Conservation (phyloP, 495 filamentous ascomycete species). For the Glonium stellatum region DNA sequence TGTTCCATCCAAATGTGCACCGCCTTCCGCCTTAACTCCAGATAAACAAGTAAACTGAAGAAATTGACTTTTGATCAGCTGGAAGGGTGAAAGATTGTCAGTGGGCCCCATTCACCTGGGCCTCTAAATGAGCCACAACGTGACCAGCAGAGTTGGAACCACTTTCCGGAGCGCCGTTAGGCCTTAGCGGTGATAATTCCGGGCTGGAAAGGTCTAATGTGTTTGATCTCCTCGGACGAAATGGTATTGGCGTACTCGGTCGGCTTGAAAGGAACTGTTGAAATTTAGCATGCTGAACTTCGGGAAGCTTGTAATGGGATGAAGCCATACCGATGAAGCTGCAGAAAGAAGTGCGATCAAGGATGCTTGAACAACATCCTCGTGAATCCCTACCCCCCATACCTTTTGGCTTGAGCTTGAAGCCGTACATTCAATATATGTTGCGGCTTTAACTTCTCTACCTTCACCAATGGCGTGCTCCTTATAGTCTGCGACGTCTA, state of each 20-base stretch:
- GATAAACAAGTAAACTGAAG: not conserved
- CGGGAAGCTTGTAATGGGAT: not conserved
- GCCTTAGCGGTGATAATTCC: slow-evolving; percentile 10
- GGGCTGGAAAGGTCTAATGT: slow-evolving; percentile 26
- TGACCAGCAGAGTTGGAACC: slow-evolving; percentile 11
- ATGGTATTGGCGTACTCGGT: slow-evolving; percentile 48
- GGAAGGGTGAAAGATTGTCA: not conserved
- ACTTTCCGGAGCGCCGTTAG: slow-evolving; percentile 3
- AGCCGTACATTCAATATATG: slow-evolving; percentile 85
- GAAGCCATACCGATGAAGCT: slow-evolving; percentile 70
- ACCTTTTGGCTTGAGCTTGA: slow-evolving; percentile 63
- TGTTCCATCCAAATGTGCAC: not conserved
- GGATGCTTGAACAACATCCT: slow-evolving; percentile 88
- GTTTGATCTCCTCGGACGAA: slow-evolving; percentile 38
- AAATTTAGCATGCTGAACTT: slow-evolving; percentile 5
- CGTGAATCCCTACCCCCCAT: slow-evolving; percentile 94
- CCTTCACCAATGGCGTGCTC: slow-evolving; percentile 86
- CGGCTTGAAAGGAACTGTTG: slow-evolving; percentile 53
- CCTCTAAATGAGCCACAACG: slow-evolving; percentile 21
- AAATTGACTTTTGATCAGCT: not conserved
- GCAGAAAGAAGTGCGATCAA: slow-evolving; percentile 84
- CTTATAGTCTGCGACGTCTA: slow-evolving; percentile 93
- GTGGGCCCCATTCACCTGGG: slow-evolving; percentile 8
- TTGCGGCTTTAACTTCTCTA: slow-evolving; percentile 78
- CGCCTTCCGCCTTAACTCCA: not conserved